phyloP scores from a whole-genome alignment of 2,329 filamentous ascomycete species.

The Thielaviopsis ethacetica region DNA sequence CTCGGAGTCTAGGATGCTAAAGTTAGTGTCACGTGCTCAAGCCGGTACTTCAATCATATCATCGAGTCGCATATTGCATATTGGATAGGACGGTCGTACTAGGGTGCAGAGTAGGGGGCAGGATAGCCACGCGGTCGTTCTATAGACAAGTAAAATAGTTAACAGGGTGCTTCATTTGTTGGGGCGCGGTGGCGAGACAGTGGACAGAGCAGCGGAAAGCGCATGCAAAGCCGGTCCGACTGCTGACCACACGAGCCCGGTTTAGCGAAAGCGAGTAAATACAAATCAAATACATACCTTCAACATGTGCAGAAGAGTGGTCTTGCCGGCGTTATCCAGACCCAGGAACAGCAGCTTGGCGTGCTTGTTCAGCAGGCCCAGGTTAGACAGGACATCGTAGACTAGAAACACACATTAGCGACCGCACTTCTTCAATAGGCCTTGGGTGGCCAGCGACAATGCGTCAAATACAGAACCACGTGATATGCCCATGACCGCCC shows the following conservation, averaged over 20 bases:
- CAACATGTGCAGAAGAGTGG: constrained; percentile 84
- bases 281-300: constrained; percentile 43
- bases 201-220: neutral
- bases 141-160: constrained; percentile 19
- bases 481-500: neutral
- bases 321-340: constrained; percentile 90
- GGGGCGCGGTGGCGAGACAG: neutral
- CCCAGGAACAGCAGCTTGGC: constrained; percentile 89
- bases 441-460: neutral
- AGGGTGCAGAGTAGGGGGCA: constrained; percentile 80
- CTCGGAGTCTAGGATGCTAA: constrained; percentile 49
- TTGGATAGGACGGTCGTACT: constrained; percentile 38
- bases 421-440: neutral
- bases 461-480: neutral
- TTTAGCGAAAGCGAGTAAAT: neutral
- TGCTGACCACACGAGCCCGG: neutral
- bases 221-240: neutral
- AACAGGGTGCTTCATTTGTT: neutral
- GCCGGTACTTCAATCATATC: neutral
- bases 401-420: constrained; percentile 29
- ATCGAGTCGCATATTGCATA: neutral
- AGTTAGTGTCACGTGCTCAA: neutral
- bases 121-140: constrained; percentile 85
- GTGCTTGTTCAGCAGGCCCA: constrained; percentile 88
- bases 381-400: constrained; percentile 75